Conservation (phyloP, 1,139 yeast genomes). For the Blastobotrys capitulatus region DNA sequence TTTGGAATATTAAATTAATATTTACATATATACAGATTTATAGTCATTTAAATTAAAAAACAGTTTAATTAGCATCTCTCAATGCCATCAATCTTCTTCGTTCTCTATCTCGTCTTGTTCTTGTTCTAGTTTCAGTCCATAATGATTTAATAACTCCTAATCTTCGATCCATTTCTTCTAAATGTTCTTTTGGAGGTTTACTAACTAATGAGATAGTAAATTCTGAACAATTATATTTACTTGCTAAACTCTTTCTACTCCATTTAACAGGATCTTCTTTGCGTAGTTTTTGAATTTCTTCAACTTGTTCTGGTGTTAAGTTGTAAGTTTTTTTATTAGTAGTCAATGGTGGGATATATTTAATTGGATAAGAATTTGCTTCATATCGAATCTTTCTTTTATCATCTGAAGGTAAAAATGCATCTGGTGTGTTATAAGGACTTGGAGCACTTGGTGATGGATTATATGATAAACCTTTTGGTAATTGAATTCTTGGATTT, state of each 20-base stretch:
- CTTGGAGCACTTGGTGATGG: slow-evolving; percentile 46
- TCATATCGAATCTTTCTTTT: slow-evolving; percentile 44
- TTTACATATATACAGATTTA: slow-evolving; percentile 2
- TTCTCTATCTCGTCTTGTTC: slow-evolving; percentile 49
- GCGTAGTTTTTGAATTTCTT: slow-evolving; percentile 59
- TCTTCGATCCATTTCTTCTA: slow-evolving; percentile 41
- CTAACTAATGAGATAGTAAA: slow-evolving; percentile 52
- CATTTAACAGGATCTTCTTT: slow-evolving; percentile 54
- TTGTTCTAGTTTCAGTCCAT: slow-evolving; percentile 45
- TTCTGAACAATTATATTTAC: slow-evolving; percentile 53
- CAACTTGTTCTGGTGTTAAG: slow-evolving; percentile 55
- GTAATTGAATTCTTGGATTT: slow-evolving; percentile 35
- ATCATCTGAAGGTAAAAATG: slow-evolving; percentile 63
- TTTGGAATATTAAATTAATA: not conserved
- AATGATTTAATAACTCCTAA: slow-evolving; percentile 39
- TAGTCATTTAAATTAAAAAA: not conserved
- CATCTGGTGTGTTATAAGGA: slow-evolving; percentile 62
- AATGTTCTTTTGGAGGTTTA: slow-evolving; percentile 37
- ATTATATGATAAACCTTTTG: slow-evolving; percentile 37
- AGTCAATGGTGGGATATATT: slow-evolving; percentile 35
- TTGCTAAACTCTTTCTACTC: slow-evolving; percentile 65
- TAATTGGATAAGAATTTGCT: slow-evolving; percentile 22
- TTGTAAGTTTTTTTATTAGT: slow-evolving; percentile 52
- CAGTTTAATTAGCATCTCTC: slow-evolving; percentile 47
- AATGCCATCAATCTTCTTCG: slow-evolving; percentile 60